Base-by-base conservation (phyloP, 106 monocot species). In the Allium fistulosum region DNA sequence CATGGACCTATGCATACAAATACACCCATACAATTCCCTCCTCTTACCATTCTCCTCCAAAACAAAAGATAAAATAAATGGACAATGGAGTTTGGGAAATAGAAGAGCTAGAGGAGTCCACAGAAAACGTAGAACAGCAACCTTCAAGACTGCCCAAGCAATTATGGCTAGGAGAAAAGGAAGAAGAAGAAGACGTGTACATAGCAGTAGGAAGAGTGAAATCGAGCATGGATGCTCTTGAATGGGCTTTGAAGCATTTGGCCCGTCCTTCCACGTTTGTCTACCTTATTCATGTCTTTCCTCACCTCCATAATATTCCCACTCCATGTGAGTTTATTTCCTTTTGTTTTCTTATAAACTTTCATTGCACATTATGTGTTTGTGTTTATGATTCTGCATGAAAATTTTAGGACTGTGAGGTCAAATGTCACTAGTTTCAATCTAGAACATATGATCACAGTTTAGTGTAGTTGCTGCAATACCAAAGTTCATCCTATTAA, bases 241-340 rank as follows among this genome's bases (percentile, higher is more conserved):
- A 61, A 7, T 91, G 91, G 91, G 91, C 84, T 22, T 69, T 91
- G 79, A 63, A 70, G 47, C 61, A 87, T 47, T 74, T 52, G 6
- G 71, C 58, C 4, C 68, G 47, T 68, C 81, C 81, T 9, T 69
- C 69, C 17, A 77, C 68, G 69, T 64, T 77, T 59, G 81, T 91
- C n/a, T 84, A 79, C 57, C 87, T 87, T 50, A 61, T 91, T 8
- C 91, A 91, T 67, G 79, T 91, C 69, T 91, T 84, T 61, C 87
- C 91, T 15, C 81, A 75, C 51, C 63, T 91, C 58, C 72, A 53
- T 49, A 27, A 71, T 18, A 81, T 91, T 48, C 87, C 91, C 26
- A 91, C 79, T 37, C 87, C 81, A n/a, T 77, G 91, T 91, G 62
- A 77, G 81, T 5, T 10, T 17, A 9, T 47, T 62, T 46, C 2